Percentiles rank a stretch among this genome's conserved stretches.
These are phyloP conservation scores for Metschnikowia gruessii DNA, from an alignment of 805 yeast species.

Conservation along the genomic window DNA sequence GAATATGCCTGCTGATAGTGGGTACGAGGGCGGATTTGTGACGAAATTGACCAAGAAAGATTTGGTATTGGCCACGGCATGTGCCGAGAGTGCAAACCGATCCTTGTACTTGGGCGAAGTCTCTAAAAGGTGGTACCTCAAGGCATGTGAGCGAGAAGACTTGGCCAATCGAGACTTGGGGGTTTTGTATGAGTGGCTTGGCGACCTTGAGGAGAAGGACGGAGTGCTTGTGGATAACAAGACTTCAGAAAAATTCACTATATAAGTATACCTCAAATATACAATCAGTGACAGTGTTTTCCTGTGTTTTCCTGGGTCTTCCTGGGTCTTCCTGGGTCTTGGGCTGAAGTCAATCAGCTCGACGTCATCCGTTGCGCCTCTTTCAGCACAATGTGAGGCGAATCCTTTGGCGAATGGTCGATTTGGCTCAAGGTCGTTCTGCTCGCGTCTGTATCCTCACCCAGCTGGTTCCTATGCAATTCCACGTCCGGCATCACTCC, in stretches of 20 bases:
- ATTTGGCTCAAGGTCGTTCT: conserved; percentile 11
- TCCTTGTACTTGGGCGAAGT: conserved; percentile 39
- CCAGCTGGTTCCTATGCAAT: conserved; percentile 10
- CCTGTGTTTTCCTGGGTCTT: no score
- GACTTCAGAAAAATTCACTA: conserved; percentile 16
- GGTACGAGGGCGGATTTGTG: conserved; percentile 48
- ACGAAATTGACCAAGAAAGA: conserved; percentile 46
- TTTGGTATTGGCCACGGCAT: conserved; percentile 41
- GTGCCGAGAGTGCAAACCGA: conserved; percentile 34
- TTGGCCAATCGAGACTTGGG: conserved; percentile 41
- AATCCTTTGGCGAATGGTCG: conserved; percentile 3
- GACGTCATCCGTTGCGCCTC: conserved; percentile 5
- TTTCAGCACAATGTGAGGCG: not conserved
- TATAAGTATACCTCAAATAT: not conserved
- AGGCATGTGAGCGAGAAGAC: conserved; percentile 41
- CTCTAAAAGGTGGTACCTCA: conserved; percentile 40
- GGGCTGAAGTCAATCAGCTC: not conserved
- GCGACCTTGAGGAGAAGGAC: conserved; percentile 28
- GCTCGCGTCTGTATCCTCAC: conserved; percentile 10
- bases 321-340: not conserved
- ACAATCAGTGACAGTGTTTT: not conserved
- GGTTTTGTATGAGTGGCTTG: conserved; percentile 44
- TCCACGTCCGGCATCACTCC: conserved; percentile 14
- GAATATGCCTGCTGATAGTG: conserved; percentile 43
- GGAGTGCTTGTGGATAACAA: conserved; percentile 19